Evolutionary conservation across 1,284 basidiomycete genomes (phyloP), one percentile per base, ranked within the genome.

Genomic region (Polyporus tsugae): DNA sequence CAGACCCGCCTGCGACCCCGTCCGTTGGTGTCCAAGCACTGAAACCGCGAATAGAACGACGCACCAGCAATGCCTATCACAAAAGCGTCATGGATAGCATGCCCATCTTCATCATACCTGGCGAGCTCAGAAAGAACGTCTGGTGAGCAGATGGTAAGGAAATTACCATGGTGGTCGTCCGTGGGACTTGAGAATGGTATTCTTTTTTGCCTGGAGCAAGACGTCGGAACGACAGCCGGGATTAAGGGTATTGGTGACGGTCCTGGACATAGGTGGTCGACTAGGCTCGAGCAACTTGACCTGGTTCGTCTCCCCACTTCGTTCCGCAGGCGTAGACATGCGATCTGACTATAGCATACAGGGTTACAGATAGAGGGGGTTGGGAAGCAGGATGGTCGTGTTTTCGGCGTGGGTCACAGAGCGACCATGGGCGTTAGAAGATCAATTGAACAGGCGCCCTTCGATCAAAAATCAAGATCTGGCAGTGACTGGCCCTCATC

Each of bases 1-100:
- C 95, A 72, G 93, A 95, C 1, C 97, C 97, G 65, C 96, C 92
- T 93, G 70, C 2, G 29, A 25, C 7, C n/a, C 33, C 25, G 25
- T 13, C 46, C 11, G 10, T 57, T 36, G 55, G 10, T 10, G n/a
- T 22, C 7, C 35, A 46, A 36, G 11, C 41, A 10, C 11, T 0
- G 39, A 9, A 4, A 19, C 64, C 25, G 70, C 49, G 55, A 53
- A 57, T 60, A 57, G 29, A 59, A 81, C 62, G 73, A 84, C 77
- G 79, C 83, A 88, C 97, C 97, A 73, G 95, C 96, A 74, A 99
- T 93, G 10, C 94, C 97, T 67, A 99, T 92, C 36, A 98, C 95
- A 78, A 98, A 99, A 10, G 95, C 95, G 75, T 91, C 88, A 53
- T 84, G 85, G 13, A 89, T 85, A 22, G 88, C 86, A 61, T 86